Evolutionary conservation across 2,329 filamentous ascomycete genomes (phyloP).

Genomic region (Chlorencoelia australis): DNA sequence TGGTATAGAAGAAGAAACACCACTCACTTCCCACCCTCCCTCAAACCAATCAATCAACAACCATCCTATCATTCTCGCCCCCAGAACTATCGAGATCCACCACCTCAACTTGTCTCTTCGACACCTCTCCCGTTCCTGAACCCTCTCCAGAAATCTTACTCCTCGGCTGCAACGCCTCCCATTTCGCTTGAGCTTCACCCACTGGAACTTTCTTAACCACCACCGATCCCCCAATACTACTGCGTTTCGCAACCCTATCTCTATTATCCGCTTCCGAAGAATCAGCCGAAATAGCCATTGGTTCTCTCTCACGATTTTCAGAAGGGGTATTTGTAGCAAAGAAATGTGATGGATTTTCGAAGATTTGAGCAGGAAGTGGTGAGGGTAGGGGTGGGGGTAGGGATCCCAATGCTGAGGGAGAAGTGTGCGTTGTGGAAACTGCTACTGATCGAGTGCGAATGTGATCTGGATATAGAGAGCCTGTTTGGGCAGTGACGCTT

Average conservation of each 20-base stretch:
- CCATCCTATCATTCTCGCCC: too few relatives aligned
- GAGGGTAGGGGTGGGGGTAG: too few relatives aligned
- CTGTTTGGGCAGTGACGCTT: background rate
- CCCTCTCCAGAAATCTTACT: background rate
- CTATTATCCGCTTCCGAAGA: background rate
- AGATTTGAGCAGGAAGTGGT: too few relatives aligned
- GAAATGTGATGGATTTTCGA: too few relatives aligned
- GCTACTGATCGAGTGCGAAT: background rate
- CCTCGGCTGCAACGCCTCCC: conserved; percentile 7
- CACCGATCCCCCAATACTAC: background rate
- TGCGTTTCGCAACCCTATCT: background rate
- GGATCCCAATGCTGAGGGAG: background rate
- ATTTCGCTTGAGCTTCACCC: conserved; percentile 1
- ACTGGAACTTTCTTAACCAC: conserved; percentile 4
- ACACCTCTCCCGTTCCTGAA: background rate
- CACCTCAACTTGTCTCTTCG: background rate
- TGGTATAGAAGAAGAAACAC: too few relatives aligned
- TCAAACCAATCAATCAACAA: too few relatives aligned
- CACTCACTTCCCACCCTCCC: too few relatives aligned
- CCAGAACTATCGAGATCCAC: too few relatives aligned
- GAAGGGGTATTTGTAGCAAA: background rate
- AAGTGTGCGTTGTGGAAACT: background rate
- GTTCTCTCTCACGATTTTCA: background rate
- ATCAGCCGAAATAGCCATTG: background rate
- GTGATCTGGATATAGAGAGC: background rate